Conservation (phyloP, 2,329 filamentous ascomycete species). For the Ceratocystis huliohia region DNA sequence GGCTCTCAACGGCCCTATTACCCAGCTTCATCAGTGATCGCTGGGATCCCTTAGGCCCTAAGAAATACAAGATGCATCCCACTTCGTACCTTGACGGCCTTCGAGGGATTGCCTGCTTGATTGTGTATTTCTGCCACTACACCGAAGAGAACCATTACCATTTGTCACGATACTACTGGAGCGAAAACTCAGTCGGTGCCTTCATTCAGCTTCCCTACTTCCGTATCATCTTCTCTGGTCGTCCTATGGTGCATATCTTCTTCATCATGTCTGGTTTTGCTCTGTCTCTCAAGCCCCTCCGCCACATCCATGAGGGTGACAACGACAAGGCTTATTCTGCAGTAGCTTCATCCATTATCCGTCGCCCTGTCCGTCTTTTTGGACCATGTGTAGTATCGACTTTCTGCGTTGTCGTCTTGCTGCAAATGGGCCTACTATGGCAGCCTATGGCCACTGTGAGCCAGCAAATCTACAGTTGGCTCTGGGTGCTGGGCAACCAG, state of each 20-base stretch:
- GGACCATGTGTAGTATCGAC: conserved; percentile 40
- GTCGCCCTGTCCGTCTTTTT: conserved; percentile 40
- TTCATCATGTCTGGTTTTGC: conserved; percentile 52
- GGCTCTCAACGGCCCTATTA: conserved; percentile 18
- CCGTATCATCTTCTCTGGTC: conserved; percentile 42
- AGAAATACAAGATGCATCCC: conserved; percentile 30
- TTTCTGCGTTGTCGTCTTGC: conserved; percentile 33
- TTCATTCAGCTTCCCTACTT: conserved; percentile 40
- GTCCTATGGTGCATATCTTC: conserved; percentile 47
- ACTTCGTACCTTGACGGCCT: conserved; percentile 48
- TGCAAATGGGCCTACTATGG: conserved; percentile 24
- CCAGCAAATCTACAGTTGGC: conserved; percentile 37
- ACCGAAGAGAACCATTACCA: conserved; percentile 22
- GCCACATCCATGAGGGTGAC: conserved; percentile 26
- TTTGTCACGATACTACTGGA: conserved; percentile 31
- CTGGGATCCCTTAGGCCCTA: conserved; percentile 17
- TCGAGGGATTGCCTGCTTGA: conserved; percentile 42
- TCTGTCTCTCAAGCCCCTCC: conserved; percentile 41
- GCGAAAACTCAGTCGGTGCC: conserved; percentile 30
- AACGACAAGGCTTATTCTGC: conserved; percentile 16
- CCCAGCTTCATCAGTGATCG: conserved; percentile 21
- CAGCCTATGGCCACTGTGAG: conserved; percentile 20
- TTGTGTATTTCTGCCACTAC: conserved; percentile 46
- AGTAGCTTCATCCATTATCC: conserved; percentile 40
- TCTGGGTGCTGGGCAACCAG: conserved; percentile 25